Percentiles rank a stretch among this genome's conserved stretches.
phyloP scores from a whole-genome alignment of 2,329 filamentous ascomycete species.

The Pseudodiploospora longispora region DNA sequence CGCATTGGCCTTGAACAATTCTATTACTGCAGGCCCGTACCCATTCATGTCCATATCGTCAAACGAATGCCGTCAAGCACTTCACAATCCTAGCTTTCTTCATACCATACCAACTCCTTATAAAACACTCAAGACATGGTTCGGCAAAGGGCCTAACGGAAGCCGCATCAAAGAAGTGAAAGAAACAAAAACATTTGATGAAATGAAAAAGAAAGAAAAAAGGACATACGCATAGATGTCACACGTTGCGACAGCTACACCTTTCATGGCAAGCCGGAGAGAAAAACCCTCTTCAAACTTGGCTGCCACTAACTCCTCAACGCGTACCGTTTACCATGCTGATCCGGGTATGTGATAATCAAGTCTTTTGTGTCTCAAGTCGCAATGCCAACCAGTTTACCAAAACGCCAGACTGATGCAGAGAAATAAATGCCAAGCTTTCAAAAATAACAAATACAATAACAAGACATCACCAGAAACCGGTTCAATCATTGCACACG shows the following conservation, averaged over 20 bases:
- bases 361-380: constrained; percentile 13
- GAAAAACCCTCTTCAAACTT: constrained; percentile 4
- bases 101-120: constrained; percentile 1
- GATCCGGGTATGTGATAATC: constrained; percentile 19
- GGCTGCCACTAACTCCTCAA: constrained; percentile 14
- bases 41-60: constrained; percentile 8
- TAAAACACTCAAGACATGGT: not conserved
- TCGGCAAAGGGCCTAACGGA: not conserved
- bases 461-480: too few relatives aligned
- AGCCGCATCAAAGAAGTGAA: constrained; percentile 1
- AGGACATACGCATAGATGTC: not conserved
- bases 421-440: constrained; percentile 12
- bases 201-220: constrained; percentile 1
- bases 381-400: constrained; percentile 13
- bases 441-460: constrained; percentile 9
- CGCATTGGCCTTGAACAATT: too few relatives aligned
- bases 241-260: constrained; percentile 4
- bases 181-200: not conserved
- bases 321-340: constrained; percentile 16
- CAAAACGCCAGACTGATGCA: constrained; percentile 19
- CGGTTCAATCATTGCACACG: too few relatives aligned
- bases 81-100: not conserved
- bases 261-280: constrained; percentile 3
- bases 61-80: not conserved
- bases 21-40: not conserved